Evolutionary conservation across 139 green algal genomes (phyloP).

Genomic region (Asterochloris sp.): DNA sequence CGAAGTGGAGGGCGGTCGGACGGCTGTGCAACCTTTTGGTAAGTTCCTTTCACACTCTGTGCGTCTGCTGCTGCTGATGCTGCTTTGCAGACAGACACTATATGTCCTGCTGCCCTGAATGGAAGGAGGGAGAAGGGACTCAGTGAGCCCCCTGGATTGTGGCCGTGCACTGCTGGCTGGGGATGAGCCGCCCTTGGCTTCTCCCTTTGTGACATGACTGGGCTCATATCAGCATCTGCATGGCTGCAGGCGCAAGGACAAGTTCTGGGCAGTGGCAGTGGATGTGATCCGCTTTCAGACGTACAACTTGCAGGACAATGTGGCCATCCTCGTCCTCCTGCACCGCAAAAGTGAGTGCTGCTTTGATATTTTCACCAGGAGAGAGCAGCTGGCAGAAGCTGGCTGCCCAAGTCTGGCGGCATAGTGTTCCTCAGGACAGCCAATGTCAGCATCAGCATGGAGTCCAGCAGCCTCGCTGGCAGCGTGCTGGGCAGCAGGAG

Average conservation of each 20-base stretch:
- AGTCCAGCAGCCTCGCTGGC: no score
- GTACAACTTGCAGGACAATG: constrained; percentile 74
- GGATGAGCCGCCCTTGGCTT: neutral
- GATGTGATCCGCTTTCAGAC: constrained; percentile 46
- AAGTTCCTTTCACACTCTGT: neutral
- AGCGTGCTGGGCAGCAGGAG: no score
- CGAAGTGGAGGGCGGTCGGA: constrained; percentile 29
- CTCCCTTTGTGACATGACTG: no score
- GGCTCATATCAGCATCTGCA: neutral
- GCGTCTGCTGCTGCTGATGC: neutral
- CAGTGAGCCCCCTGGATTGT: neutral
- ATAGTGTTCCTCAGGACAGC: no score
- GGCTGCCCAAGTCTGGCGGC: no score
- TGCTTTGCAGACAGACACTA: no score
- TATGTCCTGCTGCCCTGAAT: no score
- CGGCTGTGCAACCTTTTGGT: constrained; percentile 39
- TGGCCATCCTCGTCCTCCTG: constrained; percentile 62
- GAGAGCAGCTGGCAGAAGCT: no score
- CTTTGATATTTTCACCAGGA: no score
- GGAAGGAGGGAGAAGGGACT: no score
- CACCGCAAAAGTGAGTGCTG: constrained; percentile 2
- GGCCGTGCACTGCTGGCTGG: neutral
- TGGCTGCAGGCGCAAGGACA: constrained; percentile 6
- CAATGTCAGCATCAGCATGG: no score
- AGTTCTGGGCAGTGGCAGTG: constrained; percentile 14